These are phyloP conservation scores for Priceomyces melissophilus DNA, from an alignment of 805 yeast species.

Conservation along the genomic window DNA sequence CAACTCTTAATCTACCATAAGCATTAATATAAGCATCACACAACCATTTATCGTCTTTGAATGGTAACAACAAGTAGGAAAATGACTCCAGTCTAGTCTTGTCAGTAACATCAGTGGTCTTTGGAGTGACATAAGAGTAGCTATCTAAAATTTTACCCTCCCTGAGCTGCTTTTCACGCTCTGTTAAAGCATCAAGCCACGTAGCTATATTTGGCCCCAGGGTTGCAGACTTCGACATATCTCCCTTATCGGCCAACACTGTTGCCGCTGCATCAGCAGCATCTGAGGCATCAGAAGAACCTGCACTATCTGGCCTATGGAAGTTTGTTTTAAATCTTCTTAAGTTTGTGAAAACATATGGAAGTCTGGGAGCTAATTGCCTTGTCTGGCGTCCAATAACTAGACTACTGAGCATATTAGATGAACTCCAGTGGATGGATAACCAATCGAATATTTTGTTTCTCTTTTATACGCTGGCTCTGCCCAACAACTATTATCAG, in stretches of 20 bases:
- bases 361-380: neutral
- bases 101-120: constrained; percentile 65
- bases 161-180: constrained; percentile 63
- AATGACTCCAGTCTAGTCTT: constrained; percentile 78
- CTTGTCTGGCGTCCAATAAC: neutral
- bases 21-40: constrained; percentile 88
- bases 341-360: neutral
- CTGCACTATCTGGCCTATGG: constrained; percentile 35
- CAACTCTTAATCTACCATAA: constrained; percentile 86
- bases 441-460: too few relatives aligned
- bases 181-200: constrained; percentile 82
- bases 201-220: constrained; percentile 52
- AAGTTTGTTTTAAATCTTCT: constrained; percentile 14
- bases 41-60: constrained; percentile 76
- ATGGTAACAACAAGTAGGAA: constrained; percentile 67
- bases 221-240: constrained; percentile 29
- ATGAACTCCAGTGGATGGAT: too few relatives aligned
- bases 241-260: constrained; percentile 57
- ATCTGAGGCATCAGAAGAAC: constrained; percentile 49
- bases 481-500: too few relatives aligned
- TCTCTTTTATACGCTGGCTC: too few relatives aligned
- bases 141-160: constrained; percentile 75
- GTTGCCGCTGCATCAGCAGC: constrained; percentile 79
- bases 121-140: constrained; percentile 67
- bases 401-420: too few relatives aligned